Evolutionary conservation across 2,329 filamentous ascomycete species (phyloP).

Genomic region (Tricladium varicosporioides): DNA sequence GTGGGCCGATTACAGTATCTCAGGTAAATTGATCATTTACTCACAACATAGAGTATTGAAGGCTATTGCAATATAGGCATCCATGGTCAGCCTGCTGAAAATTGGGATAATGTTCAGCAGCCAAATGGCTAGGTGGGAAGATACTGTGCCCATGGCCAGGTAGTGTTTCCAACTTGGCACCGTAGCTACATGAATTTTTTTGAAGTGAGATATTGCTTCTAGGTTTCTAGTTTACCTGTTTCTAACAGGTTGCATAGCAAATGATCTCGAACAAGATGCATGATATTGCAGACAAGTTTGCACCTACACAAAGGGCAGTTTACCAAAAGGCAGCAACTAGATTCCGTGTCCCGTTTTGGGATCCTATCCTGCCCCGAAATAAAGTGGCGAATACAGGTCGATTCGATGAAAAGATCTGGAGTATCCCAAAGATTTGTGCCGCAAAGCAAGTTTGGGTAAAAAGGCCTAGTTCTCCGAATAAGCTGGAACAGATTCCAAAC

Average conservation of each 20-base stretch:
- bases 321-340: neutral
- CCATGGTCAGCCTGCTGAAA: conserved; percentile 1
- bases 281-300: neutral
- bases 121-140: neutral
- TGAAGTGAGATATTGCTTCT: neutral
- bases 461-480: neutral
- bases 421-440: neutral
- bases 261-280: neutral
- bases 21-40: neutral
- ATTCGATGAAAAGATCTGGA: neutral
- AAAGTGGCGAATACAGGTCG: neutral
- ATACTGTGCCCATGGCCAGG: neutral
- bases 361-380: neutral
- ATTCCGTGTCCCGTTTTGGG: conserved; percentile 5
- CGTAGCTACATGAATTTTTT: conserved; percentile 3
- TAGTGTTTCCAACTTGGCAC: conserved; percentile 5
- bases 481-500: neutral
- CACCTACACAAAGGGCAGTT: neutral
- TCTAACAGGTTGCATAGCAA: neutral
- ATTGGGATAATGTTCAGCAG: conserved; percentile 1
- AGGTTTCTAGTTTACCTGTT: neutral
- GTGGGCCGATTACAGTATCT: conserved; percentile 1
- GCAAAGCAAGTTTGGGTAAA: neutral
- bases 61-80: neutral
- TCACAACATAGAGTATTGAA: neutral